phyloP scores from a whole-genome alignment of 2,329 filamentous ascomycete species.

The Ilyonectria destructans region DNA sequence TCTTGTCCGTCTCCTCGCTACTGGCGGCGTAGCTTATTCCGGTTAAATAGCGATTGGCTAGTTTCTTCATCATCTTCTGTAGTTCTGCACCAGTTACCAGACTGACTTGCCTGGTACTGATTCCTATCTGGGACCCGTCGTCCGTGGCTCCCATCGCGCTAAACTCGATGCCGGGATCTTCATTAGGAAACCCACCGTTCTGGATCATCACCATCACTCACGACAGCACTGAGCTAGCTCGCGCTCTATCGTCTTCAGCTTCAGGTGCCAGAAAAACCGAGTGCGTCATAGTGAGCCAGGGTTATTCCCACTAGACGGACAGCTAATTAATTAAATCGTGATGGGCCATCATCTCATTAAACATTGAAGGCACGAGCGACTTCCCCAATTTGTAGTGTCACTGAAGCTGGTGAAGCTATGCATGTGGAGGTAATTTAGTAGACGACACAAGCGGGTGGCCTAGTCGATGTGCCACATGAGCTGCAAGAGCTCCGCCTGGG shows the following conservation, averaged over 20 bases:
- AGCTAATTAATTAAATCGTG: background rate
- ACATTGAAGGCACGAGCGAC: no score
- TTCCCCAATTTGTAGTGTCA: background rate
- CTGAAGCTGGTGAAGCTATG: background rate
- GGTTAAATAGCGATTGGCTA: conserved; percentile 34
- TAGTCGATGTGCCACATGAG: conserved; percentile 2
- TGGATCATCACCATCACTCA: background rate
- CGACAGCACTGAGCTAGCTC: background rate
- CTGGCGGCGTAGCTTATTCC: conserved; percentile 36
- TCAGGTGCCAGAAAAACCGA: background rate
- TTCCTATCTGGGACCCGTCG: conserved; percentile 7
- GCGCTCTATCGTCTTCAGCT: background rate
- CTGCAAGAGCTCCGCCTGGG: background rate
- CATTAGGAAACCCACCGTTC: conserved; percentile 1
- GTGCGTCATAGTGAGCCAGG: background rate
- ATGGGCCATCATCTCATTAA: background rate
- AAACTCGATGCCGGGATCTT: conserved; percentile 4
- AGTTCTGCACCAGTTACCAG: background rate
- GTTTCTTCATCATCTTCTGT: conserved; percentile 4
- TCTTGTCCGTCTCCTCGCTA: conserved; percentile 31
- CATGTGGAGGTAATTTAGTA: no score
- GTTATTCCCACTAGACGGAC: background rate
- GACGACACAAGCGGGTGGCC: background rate
- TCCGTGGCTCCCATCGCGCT: conserved; percentile 9
- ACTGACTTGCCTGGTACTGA: background rate